Conservation (phyloP, 371 early-diverging fungal species). For the Zychaea mexicana region DNA sequence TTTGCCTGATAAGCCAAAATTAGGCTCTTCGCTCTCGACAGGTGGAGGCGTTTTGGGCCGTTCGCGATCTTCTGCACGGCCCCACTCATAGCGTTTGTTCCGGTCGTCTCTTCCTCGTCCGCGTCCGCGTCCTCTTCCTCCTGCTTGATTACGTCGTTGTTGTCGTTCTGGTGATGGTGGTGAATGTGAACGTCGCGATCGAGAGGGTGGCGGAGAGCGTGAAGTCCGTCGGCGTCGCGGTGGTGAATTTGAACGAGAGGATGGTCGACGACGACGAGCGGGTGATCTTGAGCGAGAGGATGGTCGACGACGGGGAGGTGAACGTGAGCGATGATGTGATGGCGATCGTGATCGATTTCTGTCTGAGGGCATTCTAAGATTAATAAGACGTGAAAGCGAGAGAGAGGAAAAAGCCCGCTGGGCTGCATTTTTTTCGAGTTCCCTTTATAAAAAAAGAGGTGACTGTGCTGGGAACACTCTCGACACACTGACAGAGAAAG, state of each 20-base stretch:
- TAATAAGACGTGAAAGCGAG: no score
- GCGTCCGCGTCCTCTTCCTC: not conserved
- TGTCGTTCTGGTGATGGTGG: constrained; percentile 20
- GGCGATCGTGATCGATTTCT: constrained; percentile 7
- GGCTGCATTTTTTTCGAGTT: not conserved
- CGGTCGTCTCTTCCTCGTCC: not conserved
- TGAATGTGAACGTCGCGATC: not conserved
- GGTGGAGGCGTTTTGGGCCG: constrained; percentile 13
- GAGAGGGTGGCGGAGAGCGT: constrained; percentile 9
- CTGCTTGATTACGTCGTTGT: not conserved
- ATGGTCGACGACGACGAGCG: constrained; percentile 13
- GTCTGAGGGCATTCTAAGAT: not conserved
- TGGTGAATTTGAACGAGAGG: constrained; percentile 5
- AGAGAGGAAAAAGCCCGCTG: no score
- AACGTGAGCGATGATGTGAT: constrained; percentile 11
- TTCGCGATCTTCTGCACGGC: constrained; percentile 15
- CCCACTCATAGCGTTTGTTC: constrained; percentile 17
- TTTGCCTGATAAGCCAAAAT: constrained; percentile 81
- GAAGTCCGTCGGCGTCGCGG: constrained; percentile 16
- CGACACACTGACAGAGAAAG: not conserved
- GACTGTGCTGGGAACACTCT: not conserved
- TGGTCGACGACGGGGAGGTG: constrained; percentile 8
- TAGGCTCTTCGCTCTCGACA: constrained; percentile 29
- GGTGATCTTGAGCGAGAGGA: constrained; percentile 24
- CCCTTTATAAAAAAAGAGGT: not conserved